Evolutionary conservation across 352 stramenopile genomes (phyloP), one percentile per base, ranked within the genome.

Genomic region (Achlya hypogyna): DNA sequence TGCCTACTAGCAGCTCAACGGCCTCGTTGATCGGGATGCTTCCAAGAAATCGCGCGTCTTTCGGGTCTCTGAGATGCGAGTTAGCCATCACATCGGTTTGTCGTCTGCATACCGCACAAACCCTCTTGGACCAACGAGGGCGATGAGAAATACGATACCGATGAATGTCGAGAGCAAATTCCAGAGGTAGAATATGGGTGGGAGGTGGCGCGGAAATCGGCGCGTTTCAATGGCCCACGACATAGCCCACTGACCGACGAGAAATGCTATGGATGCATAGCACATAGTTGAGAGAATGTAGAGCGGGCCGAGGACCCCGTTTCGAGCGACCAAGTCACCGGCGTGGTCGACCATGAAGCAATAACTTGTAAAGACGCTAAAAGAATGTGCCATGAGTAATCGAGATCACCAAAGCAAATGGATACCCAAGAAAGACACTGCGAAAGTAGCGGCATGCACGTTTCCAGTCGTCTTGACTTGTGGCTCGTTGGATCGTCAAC

Each of bases 331-430:
- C 9, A 94, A 75, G 49, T 92, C 86, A 1, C 86, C 82, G 0
- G 86, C 86, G 54, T 94, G 86, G 67, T 94, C 86, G 5, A 78
- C 81, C 86, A 94, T 94, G 74, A 89, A 94, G 62, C 84, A 86
- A 59, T 87, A 94, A n/a, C 84, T 93, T 47, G 86, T 94, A 62
- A 94, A 91, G 16, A 91, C 86, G 1, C 86, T 94, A 51, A 27
- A 1, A n/a, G 5, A 28, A 59, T 5, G 29, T 9, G 8, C 16
- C 27, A 22, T 28, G 31, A 51, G n/a, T 52, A 18, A 53, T 9
- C 18, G 27, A 12, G 35, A 59, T 14, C 25, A 51, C 20, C 49
- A 16, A 71, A 20, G 51, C n/a, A n/a, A n/a, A 65, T 12, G 18
- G 12, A 43, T 56, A 63, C 38, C 63, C 38, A 28, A 63, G 42